Base-by-base conservation (phyloP, 1,284 basidiomycete species). In the Trichosporon coremiiforme region DNA sequence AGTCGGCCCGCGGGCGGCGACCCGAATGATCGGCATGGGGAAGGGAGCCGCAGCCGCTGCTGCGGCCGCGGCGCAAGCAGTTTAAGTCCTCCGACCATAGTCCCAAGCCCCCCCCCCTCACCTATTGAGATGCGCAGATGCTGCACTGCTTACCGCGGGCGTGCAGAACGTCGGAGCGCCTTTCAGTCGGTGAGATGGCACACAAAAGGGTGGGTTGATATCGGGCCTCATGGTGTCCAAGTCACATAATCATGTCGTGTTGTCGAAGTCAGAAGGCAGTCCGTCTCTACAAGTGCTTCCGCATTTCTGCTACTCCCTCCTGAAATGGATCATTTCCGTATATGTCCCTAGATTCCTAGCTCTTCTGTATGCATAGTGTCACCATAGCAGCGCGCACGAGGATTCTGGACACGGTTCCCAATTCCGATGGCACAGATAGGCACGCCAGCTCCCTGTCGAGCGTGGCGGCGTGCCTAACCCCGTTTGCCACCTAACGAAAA, bases 1-100 rank as follows among this genome's bases (percentile, higher is more conserved):
- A 38, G 74, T 78, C 33, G 74, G 73, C 10, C 75, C 74, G 0
- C 77, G 75, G 67, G 77, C 77, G 15, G 79, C 78, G 3, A 68
- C 57, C 1, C 31, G 57, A 7, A 60, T 60, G 57, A 60, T 60
- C 29, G 57, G 57, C 15, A 60, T 60, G 57, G 57, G 57, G 5
- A 60, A 60, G 31, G 57, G 57, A 31, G 57, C 57, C 4, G 57
- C 57, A 8, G 57, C 57, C 15, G 57, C 57, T n/a, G 57, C 57
- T 6, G 57, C 17, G 8, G 57, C 57, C 9, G 57, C 57, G 0
- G 57, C 57, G 12, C 57, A 60, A 35, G 57, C 57, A 4, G 57
- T 60, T 6, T 60, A 35, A 25, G 0, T 7, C 15, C 31, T 7
- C 8, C 57, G 5, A 1, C 4, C 22, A n/a, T 22, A 1, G 2